phyloP scores from a whole-genome alignment of 768 basidiomycete genomes.

The Sarcodon aspratus region DNA sequence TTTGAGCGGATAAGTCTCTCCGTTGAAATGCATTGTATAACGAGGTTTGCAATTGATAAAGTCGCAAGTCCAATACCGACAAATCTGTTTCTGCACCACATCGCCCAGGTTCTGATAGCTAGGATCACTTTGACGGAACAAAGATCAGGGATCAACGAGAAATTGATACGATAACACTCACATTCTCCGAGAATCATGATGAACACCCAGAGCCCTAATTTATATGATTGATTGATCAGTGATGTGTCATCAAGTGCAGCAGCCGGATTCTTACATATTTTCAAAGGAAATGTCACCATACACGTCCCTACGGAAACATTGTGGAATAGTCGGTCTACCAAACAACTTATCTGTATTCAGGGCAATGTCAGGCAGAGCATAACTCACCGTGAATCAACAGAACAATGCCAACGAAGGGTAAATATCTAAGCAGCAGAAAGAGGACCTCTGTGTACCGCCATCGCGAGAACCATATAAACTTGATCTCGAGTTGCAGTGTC shows the following conservation, averaged over 20 bases:
- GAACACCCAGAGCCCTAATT: background rate
- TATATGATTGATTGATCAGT: background rate
- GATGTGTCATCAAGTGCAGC: too few species aligned
- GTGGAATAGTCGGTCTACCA: background rate
- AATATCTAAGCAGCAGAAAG: slow-evolving; percentile 9
- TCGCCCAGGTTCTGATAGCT: background rate
- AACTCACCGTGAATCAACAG: background rate
- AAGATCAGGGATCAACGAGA: background rate
- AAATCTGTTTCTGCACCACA: background rate
- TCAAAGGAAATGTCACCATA: background rate
- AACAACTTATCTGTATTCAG: too few species aligned
- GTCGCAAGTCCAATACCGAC: background rate
- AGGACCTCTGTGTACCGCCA: slow-evolving; percentile 8
- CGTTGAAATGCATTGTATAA: too few species aligned
- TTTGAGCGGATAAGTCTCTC: too few species aligned
- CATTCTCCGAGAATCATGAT: background rate
- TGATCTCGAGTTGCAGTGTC: slow-evolving; percentile 6
- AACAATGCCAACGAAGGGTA: slow-evolving; percentile 4
- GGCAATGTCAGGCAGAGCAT: too few species aligned
- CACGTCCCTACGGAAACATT: background rate
- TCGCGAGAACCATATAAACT: slow-evolving; percentile 7
- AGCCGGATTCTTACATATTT: background rate
- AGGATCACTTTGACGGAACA: background rate
- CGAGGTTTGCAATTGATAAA: too few species aligned
- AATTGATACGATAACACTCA: background rate